Conservation (phyloP, 2,329 filamentous ascomycete species). For the Hortaea sp. region DNA sequence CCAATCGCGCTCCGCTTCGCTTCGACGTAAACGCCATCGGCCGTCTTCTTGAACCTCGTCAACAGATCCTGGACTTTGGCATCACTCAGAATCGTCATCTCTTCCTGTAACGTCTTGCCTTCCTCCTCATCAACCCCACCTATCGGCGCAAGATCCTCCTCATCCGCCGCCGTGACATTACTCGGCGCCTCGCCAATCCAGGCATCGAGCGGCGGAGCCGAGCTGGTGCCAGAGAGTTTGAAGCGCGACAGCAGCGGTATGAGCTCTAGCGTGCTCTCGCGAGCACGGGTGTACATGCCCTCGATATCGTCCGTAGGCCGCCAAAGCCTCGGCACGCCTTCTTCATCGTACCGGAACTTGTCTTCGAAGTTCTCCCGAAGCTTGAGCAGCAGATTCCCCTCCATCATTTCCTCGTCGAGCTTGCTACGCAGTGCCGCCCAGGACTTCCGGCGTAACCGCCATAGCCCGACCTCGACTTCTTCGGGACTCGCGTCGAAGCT, state of each 20-base stretch:
- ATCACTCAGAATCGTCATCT: constrained; percentile 90
- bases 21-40: constrained; percentile 95
- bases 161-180: constrained; percentile 68
- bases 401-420: constrained; percentile 96
- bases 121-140: constrained; percentile 83
- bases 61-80: constrained; percentile 83
- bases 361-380: constrained; percentile 97
- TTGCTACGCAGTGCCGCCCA: constrained; percentile 85
- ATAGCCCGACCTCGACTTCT: constrained; percentile 85
- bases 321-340: constrained; percentile 92
- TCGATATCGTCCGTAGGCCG: constrained; percentile 94
- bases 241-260: constrained; percentile 85
- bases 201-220: constrained; percentile 67
- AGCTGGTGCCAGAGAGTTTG: constrained; percentile 62
- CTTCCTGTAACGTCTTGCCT: constrained; percentile 87
- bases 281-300: constrained; percentile 81
- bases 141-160: constrained; percentile 80
- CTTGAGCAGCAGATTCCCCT: constrained; percentile 91
- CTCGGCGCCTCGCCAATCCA: constrained; percentile 74
- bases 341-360: constrained; percentile 96
- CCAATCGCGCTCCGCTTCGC: constrained; percentile 95
- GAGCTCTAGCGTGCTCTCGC: constrained; percentile 82
- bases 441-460: constrained; percentile 85
- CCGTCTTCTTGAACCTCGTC: constrained; percentile 94
- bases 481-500: constrained; percentile 88